Evolutionary conservation across 1,284 basidiomycete genomes (phyloP).

Genomic region (Trichosporon sp.): DNA sequence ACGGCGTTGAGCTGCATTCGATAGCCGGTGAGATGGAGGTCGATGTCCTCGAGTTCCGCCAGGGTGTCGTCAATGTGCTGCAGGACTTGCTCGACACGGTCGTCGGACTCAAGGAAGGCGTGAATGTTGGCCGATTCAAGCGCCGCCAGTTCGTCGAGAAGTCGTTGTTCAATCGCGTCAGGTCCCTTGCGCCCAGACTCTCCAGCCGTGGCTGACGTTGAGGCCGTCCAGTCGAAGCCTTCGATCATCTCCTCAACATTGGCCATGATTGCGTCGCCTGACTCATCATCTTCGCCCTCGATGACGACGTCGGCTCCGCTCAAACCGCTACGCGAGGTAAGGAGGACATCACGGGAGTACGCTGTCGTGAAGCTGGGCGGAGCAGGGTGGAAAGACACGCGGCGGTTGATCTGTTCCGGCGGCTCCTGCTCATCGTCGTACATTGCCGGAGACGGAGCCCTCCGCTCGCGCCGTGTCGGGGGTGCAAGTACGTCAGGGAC

Average conservation of each 20-base stretch:
- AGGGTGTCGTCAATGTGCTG: conserved; percentile 84
- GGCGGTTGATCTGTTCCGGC: conserved; percentile 20
- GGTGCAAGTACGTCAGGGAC: not conserved
- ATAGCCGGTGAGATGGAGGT: conserved; percentile 78
- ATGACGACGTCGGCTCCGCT: conserved; percentile 38
- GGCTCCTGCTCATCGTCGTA: conserved; percentile 4
- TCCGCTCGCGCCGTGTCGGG: not conserved
- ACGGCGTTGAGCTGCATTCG: conserved; percentile 92
- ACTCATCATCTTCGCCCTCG: conserved; percentile 56
- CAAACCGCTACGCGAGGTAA: conserved; percentile 51
- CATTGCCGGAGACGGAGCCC: not conserved
- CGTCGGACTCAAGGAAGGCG: conserved; percentile 91
- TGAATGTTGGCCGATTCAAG: conserved; percentile 96
- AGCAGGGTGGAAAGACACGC: conserved; percentile 45
- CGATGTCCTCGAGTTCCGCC: conserved; percentile 78
- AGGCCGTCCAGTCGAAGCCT: conserved; percentile 86
- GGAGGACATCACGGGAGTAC: conserved; percentile 60
- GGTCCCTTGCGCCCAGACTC: conserved; percentile 55
- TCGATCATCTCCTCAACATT: conserved; percentile 98
- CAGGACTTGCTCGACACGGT: conserved; percentile 76
- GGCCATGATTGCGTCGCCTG: conserved; percentile 72
- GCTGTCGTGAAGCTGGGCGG: conserved; percentile 45
- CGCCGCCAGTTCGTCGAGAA: conserved; percentile 81
- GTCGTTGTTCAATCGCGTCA: conserved; percentile 78
- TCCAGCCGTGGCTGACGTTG: conserved; percentile 14